Base-by-base conservation (phyloP, 768 basidiomycete genomes). In the Collybia nuda region DNA sequence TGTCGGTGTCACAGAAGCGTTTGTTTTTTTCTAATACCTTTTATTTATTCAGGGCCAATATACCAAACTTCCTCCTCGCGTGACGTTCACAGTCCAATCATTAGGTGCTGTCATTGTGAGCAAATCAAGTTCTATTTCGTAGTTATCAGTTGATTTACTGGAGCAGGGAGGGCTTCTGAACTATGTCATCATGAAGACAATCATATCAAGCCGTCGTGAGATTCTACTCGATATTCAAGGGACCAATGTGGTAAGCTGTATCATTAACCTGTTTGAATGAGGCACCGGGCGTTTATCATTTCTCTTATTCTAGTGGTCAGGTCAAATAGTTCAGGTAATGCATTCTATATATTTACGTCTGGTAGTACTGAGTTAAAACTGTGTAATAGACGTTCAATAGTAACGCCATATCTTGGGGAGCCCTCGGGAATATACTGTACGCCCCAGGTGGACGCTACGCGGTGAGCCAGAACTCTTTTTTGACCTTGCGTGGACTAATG, bases 31-130 rank as follows among this genome's bases (percentile, higher is more conserved):
- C 32, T 1, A 17, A 2, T 32, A 5, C 14, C 15, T 17, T 3
- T 18, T 8, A 11, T 19, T 5, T 2, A 15, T 3, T 32, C 36
- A 63, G 60, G 72, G 68, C 29, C 74, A 75, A 60, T 70, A 76
- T 57, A 74, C 76, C 19, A 86, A 86, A 66, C 73, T 86, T 37
- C 81, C 84, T 32, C 85, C 85, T 40, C 80, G 83, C 7, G 77
- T 77, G 26, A 80, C 84, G 1, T 86, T 87, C 64, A 71, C 75
- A 17, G 80, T 81, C 5, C 84, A 85, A 58, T 73, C 70, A 26
- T 46, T 76, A 39, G 84, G 85, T 1, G 79, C 82, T 5, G 63
- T 86, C 38, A 65, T 86, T 28, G 84, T 79, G 48, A 53, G 73
- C 57, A 32, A 7, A 21, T 24, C 21, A 3, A 23, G 12, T 9